Percentiles rank a stretch among this genome's conserved stretches.
These are phyloP conservation scores for Diaporthe batatas DNA, from an alignment of 2,329 filamentous ascomycete genomes.

Conservation along the genomic window DNA sequence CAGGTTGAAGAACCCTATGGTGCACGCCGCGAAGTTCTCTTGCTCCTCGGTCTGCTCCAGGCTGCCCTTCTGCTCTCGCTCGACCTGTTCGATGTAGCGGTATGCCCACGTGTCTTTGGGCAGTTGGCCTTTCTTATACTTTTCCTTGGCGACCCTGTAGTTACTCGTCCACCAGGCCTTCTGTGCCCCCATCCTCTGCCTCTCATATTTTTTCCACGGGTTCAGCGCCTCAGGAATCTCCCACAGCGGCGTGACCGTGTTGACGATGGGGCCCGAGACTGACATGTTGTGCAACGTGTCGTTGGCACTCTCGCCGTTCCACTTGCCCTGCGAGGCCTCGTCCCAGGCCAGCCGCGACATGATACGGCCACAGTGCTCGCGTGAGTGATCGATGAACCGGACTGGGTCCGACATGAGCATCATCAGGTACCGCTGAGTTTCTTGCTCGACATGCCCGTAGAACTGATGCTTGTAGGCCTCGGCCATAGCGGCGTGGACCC, in stretches of 20 bases:
- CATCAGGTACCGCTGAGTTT: slow-evolving; percentile 61
- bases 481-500: slow-evolving; percentile 62
- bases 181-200: slow-evolving; percentile 58
- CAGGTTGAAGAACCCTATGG: slow-evolving; percentile 65
- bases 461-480: slow-evolving; percentile 56
- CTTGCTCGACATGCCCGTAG: slow-evolving; percentile 62
- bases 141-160: slow-evolving; percentile 56
- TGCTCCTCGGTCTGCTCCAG: slow-evolving; percentile 58
- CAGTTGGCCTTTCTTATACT: slow-evolving; percentile 56
- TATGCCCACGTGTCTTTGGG: slow-evolving; percentile 62
- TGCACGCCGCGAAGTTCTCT: slow-evolving; percentile 62
- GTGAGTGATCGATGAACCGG: slow-evolving; percentile 59
- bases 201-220: slow-evolving; percentile 63
- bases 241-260: slow-evolving; percentile 64
- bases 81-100: slow-evolving; percentile 61
- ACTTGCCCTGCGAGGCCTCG: slow-evolving; percentile 60
- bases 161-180: slow-evolving; percentile 61
- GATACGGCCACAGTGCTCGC: slow-evolving; percentile 64
- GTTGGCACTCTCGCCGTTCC: slow-evolving; percentile 62
- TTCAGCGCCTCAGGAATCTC: slow-evolving; percentile 58
- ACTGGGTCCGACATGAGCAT: slow-evolving; percentile 61
- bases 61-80: slow-evolving; percentile 54
- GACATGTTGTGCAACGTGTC: slow-evolving; percentile 64
- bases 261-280: slow-evolving; percentile 64
- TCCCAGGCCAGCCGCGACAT: slow-evolving; percentile 65